Evolutionary conservation across 1,284 basidiomycete genomes (phyloP), one percentile per base, ranked within the genome.

Genomic region (Pyrrhoderma noxium): DNA sequence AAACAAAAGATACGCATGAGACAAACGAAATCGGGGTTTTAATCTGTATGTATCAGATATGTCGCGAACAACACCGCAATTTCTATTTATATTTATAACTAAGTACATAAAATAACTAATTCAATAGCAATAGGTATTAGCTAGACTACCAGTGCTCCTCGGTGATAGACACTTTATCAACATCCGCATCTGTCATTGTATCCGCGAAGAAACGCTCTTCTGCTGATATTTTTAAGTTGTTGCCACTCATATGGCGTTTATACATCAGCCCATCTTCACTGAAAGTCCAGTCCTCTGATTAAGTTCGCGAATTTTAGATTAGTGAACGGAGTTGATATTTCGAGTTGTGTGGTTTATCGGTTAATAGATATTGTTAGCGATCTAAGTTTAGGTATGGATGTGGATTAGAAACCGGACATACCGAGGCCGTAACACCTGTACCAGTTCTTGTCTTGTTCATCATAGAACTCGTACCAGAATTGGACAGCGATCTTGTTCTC

Each of bases 401-500:
- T n/a, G n/a, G n/a, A n/a, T 11, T 37, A 23, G 7, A 11, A 55
- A 57, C 13, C 38, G 68, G n/a, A 14, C 69, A 62, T 68, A 55
- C 61, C 77, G 13, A 81, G 64, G 0, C 80, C 79, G 60, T 82
- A 81, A 41, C 71, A 73, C 21, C 80, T 64, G 54, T 67, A 74
- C 78, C 79, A 80, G 56, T 75, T 68, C 31, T 68, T 70, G 13
- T 61, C 59, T 8, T 60, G 67, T 47, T 69, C 68, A 13, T 72
- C 69, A 52, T 64, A 73, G 64, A 72, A 79, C 61, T 83, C 80
- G 62, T 82, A 82, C 70, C 76, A 82, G 64, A 81, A 82, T 67
- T 80, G 66, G 3, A 78, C 79, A 11, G 74, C 79, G 60, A 83
- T 80, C 62, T 71, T 75, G 63, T 82, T 75, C 40, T 75, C 76